These are phyloP conservation scores for Psilocybe cubensis DNA, from an alignment of 768 basidiomycete genomes.

Conservation along the genomic window DNA sequence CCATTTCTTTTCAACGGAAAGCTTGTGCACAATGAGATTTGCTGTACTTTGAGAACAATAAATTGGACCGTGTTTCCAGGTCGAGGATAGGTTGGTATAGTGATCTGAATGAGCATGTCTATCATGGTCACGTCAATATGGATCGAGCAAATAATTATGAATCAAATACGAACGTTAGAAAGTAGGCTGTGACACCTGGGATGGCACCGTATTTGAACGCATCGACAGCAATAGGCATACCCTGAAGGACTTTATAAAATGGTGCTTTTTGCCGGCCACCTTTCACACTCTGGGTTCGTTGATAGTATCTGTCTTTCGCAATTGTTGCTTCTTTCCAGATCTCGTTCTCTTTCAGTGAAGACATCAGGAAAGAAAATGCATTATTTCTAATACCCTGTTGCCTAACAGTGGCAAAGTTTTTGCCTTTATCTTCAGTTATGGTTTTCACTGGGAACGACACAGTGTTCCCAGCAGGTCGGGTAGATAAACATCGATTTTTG, in stretches of 20 bases:
- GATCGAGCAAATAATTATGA: not conserved
- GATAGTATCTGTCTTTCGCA: slow-evolving; percentile 51
- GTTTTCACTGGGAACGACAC: not conserved
- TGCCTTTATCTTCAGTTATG: not conserved
- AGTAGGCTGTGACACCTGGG: slow-evolving; percentile 88
- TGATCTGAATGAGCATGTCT: slow-evolving; percentile 98
- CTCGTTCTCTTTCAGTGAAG: slow-evolving; percentile 78
- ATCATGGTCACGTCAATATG: slow-evolving; percentile 14
- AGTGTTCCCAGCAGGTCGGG: not conserved
- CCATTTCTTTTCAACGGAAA: slow-evolving; percentile 88
- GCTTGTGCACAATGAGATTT: slow-evolving; percentile 89
- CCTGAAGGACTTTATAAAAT: slow-evolving; percentile 94
- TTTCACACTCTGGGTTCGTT: slow-evolving; percentile 47
- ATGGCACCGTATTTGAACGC: slow-evolving; percentile 95
- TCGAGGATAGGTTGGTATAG: slow-evolving; percentile 88
- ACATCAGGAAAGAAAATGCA: slow-evolving; percentile 87
- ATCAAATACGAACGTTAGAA: slow-evolving; percentile 67
- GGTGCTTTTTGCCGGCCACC: slow-evolving; percentile 76
- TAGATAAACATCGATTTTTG: not conserved
- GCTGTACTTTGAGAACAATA: slow-evolving; percentile 96
- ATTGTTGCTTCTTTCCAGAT: slow-evolving; percentile 82
- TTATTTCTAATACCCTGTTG: slow-evolving; percentile 24
- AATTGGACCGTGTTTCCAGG: slow-evolving; percentile 91
- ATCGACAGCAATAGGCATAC: slow-evolving; percentile 98
- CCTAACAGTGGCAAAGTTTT: not conserved